A percentile compares a stretch with the other conserved stretches of the same genome.
Conservation (phyloP, 2,329 filamentous ascomycete genomes). For the Coleophoma cylindrospora region DNA sequence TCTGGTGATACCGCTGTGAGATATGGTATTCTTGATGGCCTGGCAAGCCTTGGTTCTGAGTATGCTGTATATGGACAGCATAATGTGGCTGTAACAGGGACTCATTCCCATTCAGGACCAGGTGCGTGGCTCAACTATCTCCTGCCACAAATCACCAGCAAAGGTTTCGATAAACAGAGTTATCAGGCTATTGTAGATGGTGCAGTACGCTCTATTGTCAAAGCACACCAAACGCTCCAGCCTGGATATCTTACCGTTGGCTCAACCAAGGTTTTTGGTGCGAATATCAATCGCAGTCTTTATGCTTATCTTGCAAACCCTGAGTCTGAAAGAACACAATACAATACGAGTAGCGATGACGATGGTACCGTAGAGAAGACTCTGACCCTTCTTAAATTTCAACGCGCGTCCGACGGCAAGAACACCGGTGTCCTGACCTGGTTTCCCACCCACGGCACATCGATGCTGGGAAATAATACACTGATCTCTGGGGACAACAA, state of each 20-base stretch:
- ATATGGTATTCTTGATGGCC: constrained; percentile 76
- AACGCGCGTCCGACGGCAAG: constrained; percentile 67
- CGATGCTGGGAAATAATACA: constrained; percentile 86
- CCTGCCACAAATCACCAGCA: constrained; percentile 82
- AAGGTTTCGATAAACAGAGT: constrained; percentile 81
- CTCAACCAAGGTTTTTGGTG: constrained; percentile 63
- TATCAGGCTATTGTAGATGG: constrained; percentile 88
- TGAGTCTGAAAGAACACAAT: constrained; percentile 64
- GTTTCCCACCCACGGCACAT: constrained; percentile 91
- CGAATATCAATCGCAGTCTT: constrained; percentile 84
- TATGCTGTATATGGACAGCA: constrained; percentile 72
- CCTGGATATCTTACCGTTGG: constrained; percentile 67
- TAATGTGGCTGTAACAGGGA: constrained; percentile 87
- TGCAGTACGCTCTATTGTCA: constrained; percentile 72
- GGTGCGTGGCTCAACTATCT: constrained; percentile 95
- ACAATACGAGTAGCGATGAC: constrained; percentile 49
- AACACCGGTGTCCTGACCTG: constrained; percentile 80
- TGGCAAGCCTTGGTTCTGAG: constrained; percentile 63
- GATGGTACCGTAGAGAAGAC: constrained; percentile 63
- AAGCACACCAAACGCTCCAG: constrained; percentile 67
- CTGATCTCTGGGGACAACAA: constrained; percentile 94
- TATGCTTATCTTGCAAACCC: constrained; percentile 89
- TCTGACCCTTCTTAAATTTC: constrained; percentile 76
- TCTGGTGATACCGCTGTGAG: constrained; percentile 86
- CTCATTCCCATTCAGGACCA: constrained; percentile 87